phyloP scores from a whole-genome alignment of 495 filamentous ascomycete genomes.

The Platismatia glauca region DNA sequence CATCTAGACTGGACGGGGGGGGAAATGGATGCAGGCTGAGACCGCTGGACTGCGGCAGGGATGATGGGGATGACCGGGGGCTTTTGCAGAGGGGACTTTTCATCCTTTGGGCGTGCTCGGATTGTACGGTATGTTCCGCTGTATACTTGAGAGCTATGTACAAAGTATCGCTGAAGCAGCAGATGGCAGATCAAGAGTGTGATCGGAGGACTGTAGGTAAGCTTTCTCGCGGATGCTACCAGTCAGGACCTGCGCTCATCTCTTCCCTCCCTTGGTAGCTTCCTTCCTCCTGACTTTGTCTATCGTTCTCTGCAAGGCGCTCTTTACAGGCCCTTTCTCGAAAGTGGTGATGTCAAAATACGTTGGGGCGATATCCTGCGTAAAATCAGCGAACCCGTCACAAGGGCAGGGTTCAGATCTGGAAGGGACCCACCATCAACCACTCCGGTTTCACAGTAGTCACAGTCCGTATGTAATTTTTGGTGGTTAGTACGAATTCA shows the following conservation, averaged over 20 bases:
- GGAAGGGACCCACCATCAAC: slow-evolving; percentile 63
- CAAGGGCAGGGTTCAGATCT: background rate
- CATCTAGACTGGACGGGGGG: too few species aligned
- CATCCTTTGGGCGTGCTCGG: background rate
- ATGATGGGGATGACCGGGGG: too few species aligned
- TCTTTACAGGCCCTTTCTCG: slow-evolving; percentile 76
- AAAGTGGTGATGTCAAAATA: slow-evolving; percentile 89
- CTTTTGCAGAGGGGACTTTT: background rate
- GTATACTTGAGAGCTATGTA: background rate
- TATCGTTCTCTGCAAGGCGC: slow-evolving; percentile 58
- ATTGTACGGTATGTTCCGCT: background rate
- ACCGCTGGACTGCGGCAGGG: too few species aligned
- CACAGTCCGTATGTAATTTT: slow-evolving; percentile 76
- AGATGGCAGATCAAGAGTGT: background rate
- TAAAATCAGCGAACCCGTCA: slow-evolving; percentile 22
- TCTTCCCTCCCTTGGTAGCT: slow-evolving; percentile 45
- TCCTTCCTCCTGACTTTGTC: slow-evolving; percentile 70
- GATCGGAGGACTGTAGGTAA: background rate
- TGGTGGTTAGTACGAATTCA: slow-evolving; percentile 94
- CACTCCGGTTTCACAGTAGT: slow-evolving; percentile 67
- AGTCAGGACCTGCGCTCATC: background rate
- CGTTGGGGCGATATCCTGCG: slow-evolving; percentile 73
- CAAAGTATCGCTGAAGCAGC: background rate
- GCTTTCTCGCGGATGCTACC: background rate
- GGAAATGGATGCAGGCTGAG: too few species aligned